Evolutionary conservation across 495 filamentous ascomycete genomes (phyloP).

Genomic region (Pseudomonodictys pantanalensis): DNA sequence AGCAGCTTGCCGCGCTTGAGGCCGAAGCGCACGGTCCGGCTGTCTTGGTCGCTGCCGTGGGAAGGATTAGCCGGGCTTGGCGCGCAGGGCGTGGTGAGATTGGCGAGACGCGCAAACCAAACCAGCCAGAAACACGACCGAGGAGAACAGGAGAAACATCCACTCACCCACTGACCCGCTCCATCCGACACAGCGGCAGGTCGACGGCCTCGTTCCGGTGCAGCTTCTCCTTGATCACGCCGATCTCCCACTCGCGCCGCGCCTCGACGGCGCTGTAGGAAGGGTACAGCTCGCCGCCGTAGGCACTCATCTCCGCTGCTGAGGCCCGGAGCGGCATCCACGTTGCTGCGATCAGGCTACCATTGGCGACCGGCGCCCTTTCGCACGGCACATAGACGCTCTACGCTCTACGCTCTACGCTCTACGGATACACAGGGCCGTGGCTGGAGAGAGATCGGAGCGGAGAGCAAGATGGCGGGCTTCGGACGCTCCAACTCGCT

Average conservation of each 20-base stretch:
- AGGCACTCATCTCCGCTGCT: conserved; percentile 8
- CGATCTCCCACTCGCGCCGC: conserved; percentile 28
- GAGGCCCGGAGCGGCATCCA: conserved; percentile 8
- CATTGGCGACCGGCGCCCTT: too few species aligned
- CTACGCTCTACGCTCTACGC: neutral
- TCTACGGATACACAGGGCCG: too few species aligned
- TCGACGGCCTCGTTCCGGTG: conserved; percentile 13
- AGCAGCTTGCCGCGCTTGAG: conserved; percentile 28
- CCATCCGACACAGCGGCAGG: conserved; percentile 21
- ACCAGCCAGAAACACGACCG: neutral
- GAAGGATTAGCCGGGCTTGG: conserved; percentile 9
- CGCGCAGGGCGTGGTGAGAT: neutral
- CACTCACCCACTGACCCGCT: conserved; percentile 24
- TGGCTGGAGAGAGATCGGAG: neutral
- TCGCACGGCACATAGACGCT: too few species aligned
- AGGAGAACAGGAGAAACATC: neutral
- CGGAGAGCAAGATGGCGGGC: conserved; percentile 29
- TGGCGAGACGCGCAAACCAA: neutral
- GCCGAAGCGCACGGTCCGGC: conserved; percentile 23
- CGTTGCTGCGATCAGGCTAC: neutral
- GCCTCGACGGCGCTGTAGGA: conserved; percentile 25
- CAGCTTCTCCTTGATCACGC: conserved; percentile 30
- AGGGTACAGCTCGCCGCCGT: conserved; percentile 17
- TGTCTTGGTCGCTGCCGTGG: too few species aligned
- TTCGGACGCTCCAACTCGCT: conserved; percentile 63